Evolutionary conservation across 2,329 filamentous ascomycete species (phyloP).

Genomic region (Ophiocordyceps camponoti-saundersi): DNA sequence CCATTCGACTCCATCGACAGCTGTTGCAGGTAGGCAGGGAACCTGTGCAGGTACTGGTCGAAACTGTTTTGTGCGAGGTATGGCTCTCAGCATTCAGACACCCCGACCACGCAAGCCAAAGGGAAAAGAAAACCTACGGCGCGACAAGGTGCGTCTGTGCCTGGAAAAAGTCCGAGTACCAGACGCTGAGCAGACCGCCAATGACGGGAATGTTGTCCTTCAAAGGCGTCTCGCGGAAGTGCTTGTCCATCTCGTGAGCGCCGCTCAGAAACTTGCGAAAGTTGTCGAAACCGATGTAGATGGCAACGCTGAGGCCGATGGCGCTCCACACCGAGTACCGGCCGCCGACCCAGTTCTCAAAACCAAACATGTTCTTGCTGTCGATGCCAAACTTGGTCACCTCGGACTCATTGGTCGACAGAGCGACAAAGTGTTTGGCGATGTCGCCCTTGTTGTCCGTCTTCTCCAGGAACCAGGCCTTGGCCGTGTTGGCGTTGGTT

Average conservation of each 20-base stretch:
- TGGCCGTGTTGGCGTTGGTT: conserved; percentile 94
- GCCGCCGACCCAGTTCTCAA: conserved; percentile 95
- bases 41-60: conserved; percentile 97
- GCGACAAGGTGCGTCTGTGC: conserved; percentile 95
- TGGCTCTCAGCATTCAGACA: conserved; percentile 3
- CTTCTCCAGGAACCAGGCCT: conserved; percentile 88
- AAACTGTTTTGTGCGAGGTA: conserved; percentile 37
- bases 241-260: conserved; percentile 95
- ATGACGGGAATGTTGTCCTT: conserved; percentile 91
- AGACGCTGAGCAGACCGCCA: conserved; percentile 85
- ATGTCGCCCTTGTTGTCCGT: conserved; percentile 64
- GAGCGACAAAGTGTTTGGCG: conserved; percentile 95
- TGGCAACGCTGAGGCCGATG: conserved; percentile 82
- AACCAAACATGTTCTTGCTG: conserved; percentile 98
- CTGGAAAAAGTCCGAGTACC: conserved; percentile 98
- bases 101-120: too few relatives aligned
- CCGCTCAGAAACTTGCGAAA: conserved; percentile 92
- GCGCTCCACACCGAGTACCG: conserved; percentile 98
- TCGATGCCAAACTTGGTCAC: conserved; percentile 98
- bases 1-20: conserved; percentile 99
- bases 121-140: conserved; percentile 42
- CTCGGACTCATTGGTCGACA: conserved; percentile 89
- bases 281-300: conserved; percentile 96
- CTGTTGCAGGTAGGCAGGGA: conserved; percentile 97
- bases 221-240: conserved; percentile 82